Base-by-base conservation (phyloP, 2,329 filamentous ascomycete species). In the Calonectria honghensis region DNA sequence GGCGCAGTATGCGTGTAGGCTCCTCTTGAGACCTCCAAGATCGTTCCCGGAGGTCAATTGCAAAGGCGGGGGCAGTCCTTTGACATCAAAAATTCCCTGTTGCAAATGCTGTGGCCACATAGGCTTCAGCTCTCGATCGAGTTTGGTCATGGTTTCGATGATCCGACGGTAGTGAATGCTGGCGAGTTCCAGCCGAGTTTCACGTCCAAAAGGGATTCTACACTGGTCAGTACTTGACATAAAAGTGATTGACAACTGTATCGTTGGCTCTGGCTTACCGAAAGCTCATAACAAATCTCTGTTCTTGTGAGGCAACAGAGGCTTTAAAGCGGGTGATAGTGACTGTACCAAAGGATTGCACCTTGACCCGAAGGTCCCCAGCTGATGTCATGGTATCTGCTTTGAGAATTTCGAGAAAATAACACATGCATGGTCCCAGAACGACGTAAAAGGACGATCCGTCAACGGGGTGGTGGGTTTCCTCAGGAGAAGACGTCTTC, bases 51-150 rank as follows among this genome's bases (percentile, higher is more conserved):
- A 87, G 0, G 90, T 89, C 35, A 91, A 82, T 72, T 90, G 88
- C 68, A 90, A 86, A 9, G 89, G 88, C 14, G 89, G 87, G 10
- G 88, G 86, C 18, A 91, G 86, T 10, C 89, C 89, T 52, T 87
- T 86, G 67, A 91, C 86, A 65, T 87, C 86, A 76, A 91, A 91
- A 5, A 91, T 87, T 51, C 85, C 84, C 45, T 88, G 87, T 76
- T 91, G 90, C 82, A 90, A 87, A 48, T 89, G 85, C 68, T 90
- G 87, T 13, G 90, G 90, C 90, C 90, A 92, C 73, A 89, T 89
- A 0, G 90, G 90, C 79, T 91, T 91, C 57, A 92, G 82, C 70
- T 88, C 89, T 48, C 89, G 88, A 78, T 92, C 90, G 35, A 87
- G 87, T 70, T 88, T 90, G 71, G 89, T 89, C 39, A 92, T 84